Evolutionary conservation across 306 rosid genomes (phyloP).

Genomic region (Quercus rubra): DNA sequence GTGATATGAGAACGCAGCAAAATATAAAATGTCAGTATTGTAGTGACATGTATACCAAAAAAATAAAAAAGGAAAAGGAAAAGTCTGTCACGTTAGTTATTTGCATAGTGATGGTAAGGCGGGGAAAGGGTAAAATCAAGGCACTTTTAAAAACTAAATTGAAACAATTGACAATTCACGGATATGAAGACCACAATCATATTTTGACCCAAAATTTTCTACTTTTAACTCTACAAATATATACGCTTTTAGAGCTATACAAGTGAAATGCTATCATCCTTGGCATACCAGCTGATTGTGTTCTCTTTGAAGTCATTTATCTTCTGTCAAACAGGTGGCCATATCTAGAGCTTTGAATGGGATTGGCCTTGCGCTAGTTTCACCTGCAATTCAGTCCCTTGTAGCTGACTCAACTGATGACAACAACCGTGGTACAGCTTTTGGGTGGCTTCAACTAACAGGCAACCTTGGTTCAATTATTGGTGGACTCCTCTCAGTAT

Average conservation of each 20-base stretch:
- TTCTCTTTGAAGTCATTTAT: conserved; percentile 37
- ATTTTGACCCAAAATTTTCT: neutral
- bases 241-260: conserved; percentile 7
- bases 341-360: conserved; percentile 89
- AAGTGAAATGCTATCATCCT: conserved; percentile 6
- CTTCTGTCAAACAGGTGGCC: conserved; percentile 65
- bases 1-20: no score
- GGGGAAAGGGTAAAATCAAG: no score
- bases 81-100: no score
- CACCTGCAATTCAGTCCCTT: conserved; percentile 94
- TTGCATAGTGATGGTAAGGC: no score
- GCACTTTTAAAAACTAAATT: no score
- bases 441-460: conserved; percentile 94
- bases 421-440: conserved; percentile 77
- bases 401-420: conserved; percentile 92
- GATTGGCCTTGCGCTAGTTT: conserved; percentile 86
- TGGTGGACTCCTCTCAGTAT: conserved; percentile 75
- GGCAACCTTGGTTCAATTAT: conserved; percentile 78
- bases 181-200: no score
- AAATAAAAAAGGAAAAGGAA: no score
- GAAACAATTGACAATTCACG: no score
- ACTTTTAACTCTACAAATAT: neutral
- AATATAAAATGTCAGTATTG: no score
- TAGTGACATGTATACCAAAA: no score
- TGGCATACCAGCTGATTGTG: conserved; percentile 33